Conservation (phyloP, 108 stramenopile species). For the Epithemia pelagica region DNA sequence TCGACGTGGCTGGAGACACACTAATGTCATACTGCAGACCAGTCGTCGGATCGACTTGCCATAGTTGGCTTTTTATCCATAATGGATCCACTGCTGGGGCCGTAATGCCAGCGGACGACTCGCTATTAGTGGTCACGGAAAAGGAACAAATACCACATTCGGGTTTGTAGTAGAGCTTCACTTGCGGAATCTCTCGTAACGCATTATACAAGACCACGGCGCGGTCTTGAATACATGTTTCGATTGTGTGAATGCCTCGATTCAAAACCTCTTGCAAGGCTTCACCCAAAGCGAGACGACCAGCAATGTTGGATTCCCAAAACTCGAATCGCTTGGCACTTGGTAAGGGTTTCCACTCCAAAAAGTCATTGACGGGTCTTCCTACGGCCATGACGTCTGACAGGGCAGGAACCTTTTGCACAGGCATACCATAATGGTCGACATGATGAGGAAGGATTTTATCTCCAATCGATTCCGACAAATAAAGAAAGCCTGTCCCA, state of each 20-base stretch:
- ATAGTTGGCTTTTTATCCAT: conserved; percentile 9
- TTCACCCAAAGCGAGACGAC: conserved; percentile 56
- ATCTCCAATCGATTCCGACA: conserved; percentile 21
- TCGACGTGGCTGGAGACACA: conserved; percentile 56
- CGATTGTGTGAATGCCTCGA: conserved; percentile 37
- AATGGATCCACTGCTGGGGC: conserved; percentile 16
- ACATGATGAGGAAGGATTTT: conserved; percentile 37
- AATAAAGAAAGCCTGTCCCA: conserved; percentile 77
- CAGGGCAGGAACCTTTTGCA: conserved; percentile 13
- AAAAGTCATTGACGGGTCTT: conserved; percentile 21
- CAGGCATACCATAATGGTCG: conserved; percentile 44
- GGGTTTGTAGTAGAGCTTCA: neutral
- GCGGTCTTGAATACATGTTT: neutral
- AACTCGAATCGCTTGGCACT: conserved; percentile 69
- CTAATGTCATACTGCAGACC: conserved; percentile 35
- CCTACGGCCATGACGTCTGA: conserved; percentile 11
- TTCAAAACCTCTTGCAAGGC: conserved; percentile 44
- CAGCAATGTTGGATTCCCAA: conserved; percentile 64
- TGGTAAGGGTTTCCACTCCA: conserved; percentile 24
- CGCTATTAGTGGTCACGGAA: conserved; percentile 6
- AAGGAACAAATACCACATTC: conserved; percentile 57
- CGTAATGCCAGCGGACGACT: neutral
- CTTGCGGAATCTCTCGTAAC: neutral
- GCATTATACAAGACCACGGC: neutral
- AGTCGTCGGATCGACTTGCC: neutral